Percentiles rank a stretch among this genome's conserved stretches.
These are phyloP conservation scores for Lepidium didymum DNA, from an alignment of 345 rosid species.

Conservation along the genomic window DNA sequence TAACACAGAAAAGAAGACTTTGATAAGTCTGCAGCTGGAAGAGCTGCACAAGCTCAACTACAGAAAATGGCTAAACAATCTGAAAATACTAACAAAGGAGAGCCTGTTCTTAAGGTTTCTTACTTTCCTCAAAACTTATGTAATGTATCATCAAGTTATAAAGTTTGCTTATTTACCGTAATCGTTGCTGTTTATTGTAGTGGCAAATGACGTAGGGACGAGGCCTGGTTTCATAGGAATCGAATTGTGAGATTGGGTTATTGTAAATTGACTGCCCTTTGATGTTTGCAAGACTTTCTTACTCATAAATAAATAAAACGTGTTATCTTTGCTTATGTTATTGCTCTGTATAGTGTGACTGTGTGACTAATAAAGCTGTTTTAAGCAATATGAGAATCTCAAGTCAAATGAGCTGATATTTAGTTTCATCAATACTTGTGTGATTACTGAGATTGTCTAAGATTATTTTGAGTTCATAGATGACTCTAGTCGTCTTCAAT, in stretches of 20 bases:
- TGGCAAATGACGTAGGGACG: slow-evolving; percentile 24
- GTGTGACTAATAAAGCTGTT: not conserved
- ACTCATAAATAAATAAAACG: too few species aligned
- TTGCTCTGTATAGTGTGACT: too few species aligned
- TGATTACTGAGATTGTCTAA: not conserved
- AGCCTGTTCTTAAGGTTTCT: slow-evolving; percentile 81
- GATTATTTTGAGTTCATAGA: not conserved
- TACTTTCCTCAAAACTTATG: not conserved
- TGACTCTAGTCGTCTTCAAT: not conserved
- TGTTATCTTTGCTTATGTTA: too few species aligned
- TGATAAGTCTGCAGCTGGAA: slow-evolving; percentile 87
- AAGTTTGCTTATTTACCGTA: not conserved
- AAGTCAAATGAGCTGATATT: not conserved
- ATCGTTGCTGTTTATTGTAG: slow-evolving; percentile 1
- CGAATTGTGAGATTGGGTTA: not conserved
- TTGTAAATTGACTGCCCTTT: not conserved
- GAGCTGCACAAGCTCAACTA: slow-evolving; percentile 77
- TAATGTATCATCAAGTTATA: not conserved
- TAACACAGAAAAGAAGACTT: slow-evolving; percentile 72
- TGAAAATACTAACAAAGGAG: slow-evolving; percentile 57
- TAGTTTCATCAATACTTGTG: not conserved
- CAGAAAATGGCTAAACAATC: slow-evolving; percentile 76
- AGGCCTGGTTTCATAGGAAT: not conserved
- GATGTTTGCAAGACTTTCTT: not conserved
- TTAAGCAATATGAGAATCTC: not conserved